Evolutionary conservation across 2,329 filamentous ascomycete genomes (phyloP).

Genomic region (Xylariaceae sp.): DNA sequence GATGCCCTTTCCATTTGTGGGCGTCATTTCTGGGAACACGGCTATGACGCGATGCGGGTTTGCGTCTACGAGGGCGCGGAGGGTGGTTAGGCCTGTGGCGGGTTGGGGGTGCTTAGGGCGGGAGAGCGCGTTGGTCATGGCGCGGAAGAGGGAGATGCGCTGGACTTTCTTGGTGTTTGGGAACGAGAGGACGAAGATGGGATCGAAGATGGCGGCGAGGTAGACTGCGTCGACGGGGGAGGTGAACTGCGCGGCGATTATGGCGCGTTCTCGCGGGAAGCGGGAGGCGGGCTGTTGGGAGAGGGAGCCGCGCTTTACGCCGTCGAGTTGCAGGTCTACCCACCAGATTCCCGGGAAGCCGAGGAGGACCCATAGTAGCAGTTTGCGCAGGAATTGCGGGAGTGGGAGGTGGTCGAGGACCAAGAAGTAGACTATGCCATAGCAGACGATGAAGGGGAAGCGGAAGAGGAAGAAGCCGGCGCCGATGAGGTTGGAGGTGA

Average conservation of each 20-base stretch:
- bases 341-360: slow-evolving; percentile 93
- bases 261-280: slow-evolving; percentile 71
- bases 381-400: slow-evolving; percentile 65
- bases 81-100: slow-evolving; percentile 48
- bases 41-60: slow-evolving; percentile 75
- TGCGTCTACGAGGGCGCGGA: slow-evolving; percentile 58
- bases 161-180: slow-evolving; percentile 70
- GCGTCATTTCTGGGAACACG: slow-evolving; percentile 90
- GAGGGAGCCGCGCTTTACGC: slow-evolving; percentile 86
- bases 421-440: slow-evolving; percentile 69
- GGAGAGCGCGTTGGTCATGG: slow-evolving; percentile 69
- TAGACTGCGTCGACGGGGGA: slow-evolving; percentile 92
- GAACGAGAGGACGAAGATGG: slow-evolving; percentile 85
- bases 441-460: slow-evolving; percentile 69
- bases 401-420: slow-evolving; percentile 77
- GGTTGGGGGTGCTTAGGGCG: slow-evolving; percentile 43
- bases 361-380: slow-evolving; percentile 81
- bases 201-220: slow-evolving; percentile 92
- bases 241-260: slow-evolving; percentile 89
- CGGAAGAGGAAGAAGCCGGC: slow-evolving; percentile 75
- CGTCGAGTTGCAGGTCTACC: slow-evolving; percentile 97
- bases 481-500: slow-evolving; percentile 61
- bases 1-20: slow-evolving; percentile 89
- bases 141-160: slow-evolving; percentile 70
- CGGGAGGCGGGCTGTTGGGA: slow-evolving; percentile 68